Percentiles rank a stretch among this genome's conserved stretches.
Conservation (phyloP, 2,329 filamentous ascomycete genomes). For the Erysiphe pulchra region DNA sequence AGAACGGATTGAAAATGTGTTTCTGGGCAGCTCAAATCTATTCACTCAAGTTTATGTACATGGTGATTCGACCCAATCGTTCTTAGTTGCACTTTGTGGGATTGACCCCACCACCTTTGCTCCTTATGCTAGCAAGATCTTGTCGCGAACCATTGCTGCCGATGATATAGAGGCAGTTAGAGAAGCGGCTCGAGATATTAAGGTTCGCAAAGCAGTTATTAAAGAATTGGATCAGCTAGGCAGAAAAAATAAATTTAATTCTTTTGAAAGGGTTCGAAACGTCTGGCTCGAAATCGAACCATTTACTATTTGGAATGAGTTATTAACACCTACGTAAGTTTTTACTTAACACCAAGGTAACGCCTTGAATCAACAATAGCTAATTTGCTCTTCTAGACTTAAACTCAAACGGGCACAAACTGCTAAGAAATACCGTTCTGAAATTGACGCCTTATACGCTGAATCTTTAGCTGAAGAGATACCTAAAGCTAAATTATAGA, state of each 20-base stretch:
- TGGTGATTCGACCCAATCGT: constrained; percentile 61
- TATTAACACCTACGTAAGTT: constrained; percentile 64
- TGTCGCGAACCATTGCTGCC: constrained; percentile 37
- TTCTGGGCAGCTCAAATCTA: constrained; percentile 55
- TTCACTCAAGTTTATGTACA: constrained; percentile 70
- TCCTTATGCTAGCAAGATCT: constrained; percentile 48
- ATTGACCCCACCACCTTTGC: constrained; percentile 69
- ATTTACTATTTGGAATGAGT: constrained; percentile 78
- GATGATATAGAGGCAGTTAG: constrained; percentile 42
- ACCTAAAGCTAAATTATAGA: constrained; percentile 22
- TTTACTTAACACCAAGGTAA: background rate
- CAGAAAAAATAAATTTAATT: constrained; percentile 70
- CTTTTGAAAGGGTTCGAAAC: constrained; percentile 61
- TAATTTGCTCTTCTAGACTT: constrained; percentile 19
- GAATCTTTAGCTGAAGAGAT: constrained; percentile 12
- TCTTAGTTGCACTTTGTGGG: constrained; percentile 67
- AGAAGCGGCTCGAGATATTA: constrained; percentile 38
- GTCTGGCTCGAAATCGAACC: constrained; percentile 59
- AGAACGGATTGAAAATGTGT: constrained; percentile 89
- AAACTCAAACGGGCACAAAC: constrained; percentile 48
- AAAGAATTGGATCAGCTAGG: constrained; percentile 57
- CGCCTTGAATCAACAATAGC: background rate
- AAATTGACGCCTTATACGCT: constrained; percentile 13
- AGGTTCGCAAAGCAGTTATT: constrained; percentile 48
- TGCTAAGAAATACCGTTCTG: constrained; percentile 22